Base-by-base conservation (phyloP, 1,284 basidiomycete genomes). In the Sanghuangporus baumii region DNA sequence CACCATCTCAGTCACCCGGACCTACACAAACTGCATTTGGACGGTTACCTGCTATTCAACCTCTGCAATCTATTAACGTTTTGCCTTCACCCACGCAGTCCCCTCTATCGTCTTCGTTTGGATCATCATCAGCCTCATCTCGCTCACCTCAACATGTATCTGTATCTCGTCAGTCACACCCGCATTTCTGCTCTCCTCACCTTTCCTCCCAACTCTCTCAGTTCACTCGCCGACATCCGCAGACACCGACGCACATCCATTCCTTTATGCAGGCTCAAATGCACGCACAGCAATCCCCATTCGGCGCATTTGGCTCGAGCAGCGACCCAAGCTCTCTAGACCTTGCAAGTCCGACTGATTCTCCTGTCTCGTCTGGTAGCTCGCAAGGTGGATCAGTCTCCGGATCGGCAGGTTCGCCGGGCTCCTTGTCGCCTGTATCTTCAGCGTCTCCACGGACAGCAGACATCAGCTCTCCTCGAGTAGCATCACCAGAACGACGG, bases 391-490 rank as follows among this genome's bases (percentile, higher is more conserved):
- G 60, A 9, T 61, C 55, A 11, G 31, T 34, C 9, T 55, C 54
- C 20, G 54, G 54, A 6, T 61, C 60, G 40, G 54, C 37, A 5
- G 55, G 36, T 2, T 64, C 63, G 1, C 52, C 34, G 3, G 63
- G 63, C 12, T 65, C 59, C 6, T 9, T 55, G 40, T 65, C 63
- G 0, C 63, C 63, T 12, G 48, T 58, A 11, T 64, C 63, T 9
- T 61, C 63, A n/a, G 47, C 52, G 18, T 63, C 62, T 14, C 63
- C 63, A 31, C 59, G 60, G 2, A 58, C 59, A 12, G 55, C 56
- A 31, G 62, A 63, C 26, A 36, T 59, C 50, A 63, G 43, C 43
- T 63, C 62, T 14, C 62, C 62, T 9, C 37, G 43, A 5, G 50
- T 38, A n/a, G 50, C 56, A 26, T 63, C 62, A 9, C 60, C 60